Conservation (phyloP, 1,284 basidiomycete genomes). For the Ustilago crameri region DNA sequence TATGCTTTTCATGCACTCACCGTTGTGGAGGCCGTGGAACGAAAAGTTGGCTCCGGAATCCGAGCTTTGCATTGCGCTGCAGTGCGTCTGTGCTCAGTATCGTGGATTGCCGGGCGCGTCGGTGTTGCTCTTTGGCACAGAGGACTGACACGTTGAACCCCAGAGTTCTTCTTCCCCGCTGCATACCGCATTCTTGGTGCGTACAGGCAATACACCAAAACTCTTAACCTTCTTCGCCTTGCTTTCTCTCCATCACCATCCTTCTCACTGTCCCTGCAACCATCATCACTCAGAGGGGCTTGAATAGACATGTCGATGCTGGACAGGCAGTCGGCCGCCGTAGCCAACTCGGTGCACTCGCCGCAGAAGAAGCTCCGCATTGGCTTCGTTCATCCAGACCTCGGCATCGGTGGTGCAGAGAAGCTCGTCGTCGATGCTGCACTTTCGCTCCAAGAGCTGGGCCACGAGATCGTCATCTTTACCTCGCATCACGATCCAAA, state of each 20-base stretch:
- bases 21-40: too few relatives aligned
- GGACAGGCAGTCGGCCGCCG: constrained; percentile 43
- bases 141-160: too few relatives aligned
- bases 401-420: constrained; percentile 97
- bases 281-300: background rate
- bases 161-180: too few relatives aligned
- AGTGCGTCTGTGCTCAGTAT: too few relatives aligned
- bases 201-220: too few relatives aligned
- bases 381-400: constrained; percentile 92
- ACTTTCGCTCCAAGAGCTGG: constrained; percentile 82
- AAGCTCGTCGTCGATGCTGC: constrained; percentile 96
- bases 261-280: background rate
- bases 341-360: constrained; percentile 47
- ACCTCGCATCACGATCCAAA: constrained; percentile 89
- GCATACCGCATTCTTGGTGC: too few relatives aligned
- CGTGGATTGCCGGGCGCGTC: too few relatives aligned
- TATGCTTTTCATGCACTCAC: too few relatives aligned
- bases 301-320: constrained; percentile 1
- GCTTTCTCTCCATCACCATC: background rate
- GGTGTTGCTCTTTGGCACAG: too few relatives aligned
- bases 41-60: too few relatives aligned
- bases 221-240: too few relatives aligned
- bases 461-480: constrained; percentile 90
- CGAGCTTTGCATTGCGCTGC: too few relatives aligned
- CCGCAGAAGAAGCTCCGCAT: constrained; percentile 70